A percentile compares a stretch with the other conserved stretches of the same genome.
Conservation (phyloP, 2,329 filamentous ascomycete species). For the Paramyrothecium sp. region DNA sequence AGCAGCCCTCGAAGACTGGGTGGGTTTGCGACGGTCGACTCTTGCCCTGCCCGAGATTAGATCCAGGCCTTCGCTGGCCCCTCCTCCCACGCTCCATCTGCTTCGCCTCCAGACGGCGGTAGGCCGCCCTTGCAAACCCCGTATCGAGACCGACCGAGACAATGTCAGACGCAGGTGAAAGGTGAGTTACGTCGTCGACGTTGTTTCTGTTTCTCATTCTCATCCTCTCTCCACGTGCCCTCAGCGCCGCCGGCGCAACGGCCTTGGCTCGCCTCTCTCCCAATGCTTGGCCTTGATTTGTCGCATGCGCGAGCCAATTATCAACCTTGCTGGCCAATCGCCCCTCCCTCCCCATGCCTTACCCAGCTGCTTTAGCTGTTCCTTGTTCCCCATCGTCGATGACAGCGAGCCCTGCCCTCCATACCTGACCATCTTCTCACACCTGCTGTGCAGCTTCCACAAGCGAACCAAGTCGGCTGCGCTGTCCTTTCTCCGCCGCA, state of each 20-base stretch:
- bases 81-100: background rate
- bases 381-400: constrained; percentile 12
- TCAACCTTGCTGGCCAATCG: background rate
- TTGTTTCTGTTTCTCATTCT: background rate
- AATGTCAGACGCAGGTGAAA: constrained; percentile 1
- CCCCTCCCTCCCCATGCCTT: background rate
- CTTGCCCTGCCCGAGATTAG: no score
- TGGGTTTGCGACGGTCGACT: no score
- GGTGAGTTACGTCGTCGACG: background rate
- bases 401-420: constrained; percentile 19
- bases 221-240: constrained; percentile 6
- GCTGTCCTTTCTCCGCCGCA: constrained; percentile 53
- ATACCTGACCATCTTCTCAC: no score
- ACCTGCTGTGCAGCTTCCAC: constrained; percentile 26
- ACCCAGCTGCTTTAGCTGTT: background rate
- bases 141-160: background rate
- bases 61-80: no score
- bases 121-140: background rate
- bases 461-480: constrained; percentile 55
- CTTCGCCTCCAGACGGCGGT: background rate
- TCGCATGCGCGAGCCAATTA: background rate
- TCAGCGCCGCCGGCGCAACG: background rate
- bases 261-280: constrained; percentile 4
- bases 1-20: no score
- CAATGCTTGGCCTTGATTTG: background rate